Conservation (phyloP, 306 rosid species). For the Bauhinia variegata region DNA sequence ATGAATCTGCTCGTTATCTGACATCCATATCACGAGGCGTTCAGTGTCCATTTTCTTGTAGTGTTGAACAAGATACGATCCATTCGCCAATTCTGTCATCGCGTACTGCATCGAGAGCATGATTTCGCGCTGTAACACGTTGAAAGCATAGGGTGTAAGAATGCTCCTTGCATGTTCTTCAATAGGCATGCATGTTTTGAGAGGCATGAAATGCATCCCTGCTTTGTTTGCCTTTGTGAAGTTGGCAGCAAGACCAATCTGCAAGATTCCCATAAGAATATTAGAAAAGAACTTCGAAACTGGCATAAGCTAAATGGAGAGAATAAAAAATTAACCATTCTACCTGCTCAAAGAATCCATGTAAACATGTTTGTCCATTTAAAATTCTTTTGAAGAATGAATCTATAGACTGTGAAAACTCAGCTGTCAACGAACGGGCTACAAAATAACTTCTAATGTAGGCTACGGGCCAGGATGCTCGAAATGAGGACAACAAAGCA, state of each 20-base stretch:
- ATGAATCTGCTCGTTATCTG: constrained; percentile 55
- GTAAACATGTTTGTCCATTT: constrained; percentile 49
- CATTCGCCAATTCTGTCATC: constrained; percentile 53
- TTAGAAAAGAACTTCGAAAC: not conserved
- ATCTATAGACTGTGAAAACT: constrained; percentile 58
- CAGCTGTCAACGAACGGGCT: constrained; percentile 58
- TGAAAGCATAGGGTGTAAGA: constrained; percentile 67
- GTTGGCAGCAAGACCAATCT: not conserved
- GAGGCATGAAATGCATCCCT: constrained; percentile 43
- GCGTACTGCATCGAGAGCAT: constrained; percentile 52
- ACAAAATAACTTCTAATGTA: constrained; percentile 53
- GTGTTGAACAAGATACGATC: constrained; percentile 62
- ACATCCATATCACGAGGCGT: constrained; percentile 56
- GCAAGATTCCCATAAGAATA: not conserved
- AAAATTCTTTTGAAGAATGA: constrained; percentile 51
- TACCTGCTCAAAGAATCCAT: constrained; percentile 68
- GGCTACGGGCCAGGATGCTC: constrained; percentile 56
- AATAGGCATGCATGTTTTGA: too few species aligned
- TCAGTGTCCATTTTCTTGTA: constrained; percentile 65
- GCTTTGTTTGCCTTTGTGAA: constrained; percentile 43
- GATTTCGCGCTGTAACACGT: constrained; percentile 54
- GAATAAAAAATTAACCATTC: not conserved
- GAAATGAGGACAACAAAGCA: constrained; percentile 49
- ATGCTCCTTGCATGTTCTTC: constrained; percentile 61
- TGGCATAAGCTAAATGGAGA: not conserved